phyloP scores from a whole-genome alignment of 2,329 filamentous ascomycete species.

The Neobulgaria alba region DNA sequence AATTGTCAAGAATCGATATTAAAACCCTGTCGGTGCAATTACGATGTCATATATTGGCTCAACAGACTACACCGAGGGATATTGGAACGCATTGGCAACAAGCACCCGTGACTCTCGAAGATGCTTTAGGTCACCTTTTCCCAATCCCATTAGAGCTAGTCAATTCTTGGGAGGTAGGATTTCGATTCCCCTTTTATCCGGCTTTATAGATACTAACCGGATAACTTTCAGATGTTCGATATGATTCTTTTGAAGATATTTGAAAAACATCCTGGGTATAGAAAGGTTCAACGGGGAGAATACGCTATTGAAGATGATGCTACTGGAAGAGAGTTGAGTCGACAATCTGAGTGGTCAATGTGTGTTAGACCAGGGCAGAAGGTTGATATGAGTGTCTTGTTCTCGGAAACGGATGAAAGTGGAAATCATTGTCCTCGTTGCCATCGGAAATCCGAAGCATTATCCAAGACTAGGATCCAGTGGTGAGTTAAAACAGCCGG shows the following conservation, averaged over 20 bases:
- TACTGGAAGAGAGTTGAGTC: background rate
- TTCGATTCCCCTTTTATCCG: no score
- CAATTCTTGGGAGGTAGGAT: conserved; percentile 8
- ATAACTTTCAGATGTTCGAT: conserved; percentile 5
- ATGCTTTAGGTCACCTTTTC: conserved; percentile 5
- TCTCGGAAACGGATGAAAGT: background rate
- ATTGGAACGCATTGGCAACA: conserved; percentile 6
- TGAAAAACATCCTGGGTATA: conserved; percentile 1
- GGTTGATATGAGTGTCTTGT: conserved; percentile 2
- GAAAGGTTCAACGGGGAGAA: background rate
- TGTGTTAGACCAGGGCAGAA: conserved; percentile 2
- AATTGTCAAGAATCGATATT: conserved; percentile 2
- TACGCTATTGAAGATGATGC: conserved; percentile 3
- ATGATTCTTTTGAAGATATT: conserved; percentile 2
- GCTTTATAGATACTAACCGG: no score
- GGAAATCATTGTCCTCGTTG: background rate
- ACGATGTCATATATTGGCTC: conserved; percentile 1
- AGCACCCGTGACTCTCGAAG: conserved; percentile 6
- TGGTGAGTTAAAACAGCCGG: no score
- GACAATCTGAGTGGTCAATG: background rate
- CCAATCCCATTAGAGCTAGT: conserved; percentile 9
- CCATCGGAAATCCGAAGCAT: background rate
- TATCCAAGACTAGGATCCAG: background rate
- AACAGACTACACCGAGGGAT: conserved; percentile 1
- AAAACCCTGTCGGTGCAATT: background rate